Conservation (phyloP, 2,329 filamentous ascomycete species). For the Mycosphaerella sp. region DNA sequence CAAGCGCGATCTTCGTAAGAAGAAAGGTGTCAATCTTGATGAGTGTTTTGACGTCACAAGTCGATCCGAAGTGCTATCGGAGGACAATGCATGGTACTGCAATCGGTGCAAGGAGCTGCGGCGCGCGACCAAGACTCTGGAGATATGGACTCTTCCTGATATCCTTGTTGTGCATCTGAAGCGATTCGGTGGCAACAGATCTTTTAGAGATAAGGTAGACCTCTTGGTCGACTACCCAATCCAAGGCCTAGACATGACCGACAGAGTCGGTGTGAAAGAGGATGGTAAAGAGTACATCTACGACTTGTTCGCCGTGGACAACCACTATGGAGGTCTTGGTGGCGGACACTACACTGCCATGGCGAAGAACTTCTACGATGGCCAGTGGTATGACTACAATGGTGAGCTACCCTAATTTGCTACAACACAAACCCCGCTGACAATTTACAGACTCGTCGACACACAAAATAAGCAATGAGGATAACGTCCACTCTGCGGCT, state of each 20-base stretch:
- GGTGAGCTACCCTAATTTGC: constrained; percentile 52
- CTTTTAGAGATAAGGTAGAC: constrained; percentile 84
- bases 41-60: constrained; percentile 94
- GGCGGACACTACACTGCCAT: constrained; percentile 96
- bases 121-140: constrained; percentile 90
- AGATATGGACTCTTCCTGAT: constrained; percentile 94
- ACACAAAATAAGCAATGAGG: constrained; percentile 20
- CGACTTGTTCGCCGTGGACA: constrained; percentile 91
- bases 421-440: constrained; percentile 38
- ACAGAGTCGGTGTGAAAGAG: constrained; percentile 71
- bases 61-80: constrained; percentile 85
- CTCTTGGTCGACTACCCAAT: constrained; percentile 86
- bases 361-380: constrained; percentile 85
- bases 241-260: constrained; percentile 74
- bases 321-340: constrained; percentile 87
- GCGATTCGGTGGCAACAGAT: constrained; percentile 80
- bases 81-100: constrained; percentile 97
- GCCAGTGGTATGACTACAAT: constrained; percentile 94
- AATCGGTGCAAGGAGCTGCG: constrained; percentile 91
- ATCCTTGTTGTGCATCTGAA: constrained; percentile 94
- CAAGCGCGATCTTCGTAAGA: constrained; percentile 58
- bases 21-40: constrained; percentile 73
- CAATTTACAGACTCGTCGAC: constrained; percentile 54
- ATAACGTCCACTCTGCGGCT: constrained; percentile 48
- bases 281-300: constrained; percentile 78